Evolutionary conservation across 148 eudicot species (phyloP).

Genomic region (Rhododendron ovatum): DNA sequence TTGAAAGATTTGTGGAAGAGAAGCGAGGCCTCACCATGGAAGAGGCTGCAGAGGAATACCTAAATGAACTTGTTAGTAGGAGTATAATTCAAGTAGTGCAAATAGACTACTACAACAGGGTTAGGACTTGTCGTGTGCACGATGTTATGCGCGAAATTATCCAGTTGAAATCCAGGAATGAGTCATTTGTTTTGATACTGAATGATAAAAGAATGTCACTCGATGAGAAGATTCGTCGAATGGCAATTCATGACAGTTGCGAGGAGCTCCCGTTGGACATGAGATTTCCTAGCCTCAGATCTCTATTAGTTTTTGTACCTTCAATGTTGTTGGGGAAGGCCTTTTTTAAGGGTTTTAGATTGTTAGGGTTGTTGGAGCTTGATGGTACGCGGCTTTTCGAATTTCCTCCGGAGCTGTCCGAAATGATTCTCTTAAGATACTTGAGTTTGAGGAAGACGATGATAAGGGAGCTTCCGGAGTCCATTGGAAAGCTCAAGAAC

Average conservation of each 20-base stretch:
- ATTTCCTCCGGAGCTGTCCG: neutral
- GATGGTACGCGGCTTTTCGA: neutral
- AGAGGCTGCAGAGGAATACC: conserved; percentile 10
- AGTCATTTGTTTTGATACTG: neutral
- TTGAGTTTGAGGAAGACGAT: conserved; percentile 4
- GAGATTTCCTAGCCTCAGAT: neutral
- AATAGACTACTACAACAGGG: neutral
- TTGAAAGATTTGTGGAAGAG: conserved; percentile 7
- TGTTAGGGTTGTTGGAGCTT: neutral
- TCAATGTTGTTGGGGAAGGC: neutral
- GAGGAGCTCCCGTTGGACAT: neutral
- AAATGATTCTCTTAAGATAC: conserved; percentile 3
- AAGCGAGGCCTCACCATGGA: neutral
- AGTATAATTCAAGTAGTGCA: conserved; percentile 1
- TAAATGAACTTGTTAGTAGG: conserved; percentile 5
- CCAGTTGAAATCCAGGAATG: neutral
- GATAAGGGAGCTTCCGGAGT: neutral
- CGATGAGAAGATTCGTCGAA: neutral
- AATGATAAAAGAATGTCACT: neutral
- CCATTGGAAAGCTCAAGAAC: conserved; percentile 12
- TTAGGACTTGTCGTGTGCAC: neutral
- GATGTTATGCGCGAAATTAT: conserved; percentile 5
- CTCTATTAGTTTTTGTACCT: neutral
- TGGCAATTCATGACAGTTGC: neutral
- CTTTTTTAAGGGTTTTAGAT: neutral